These are phyloP conservation scores for Petunia hybrid DNA, from an alignment of 305 asterid genomes.

Conservation along the genomic window DNA sequence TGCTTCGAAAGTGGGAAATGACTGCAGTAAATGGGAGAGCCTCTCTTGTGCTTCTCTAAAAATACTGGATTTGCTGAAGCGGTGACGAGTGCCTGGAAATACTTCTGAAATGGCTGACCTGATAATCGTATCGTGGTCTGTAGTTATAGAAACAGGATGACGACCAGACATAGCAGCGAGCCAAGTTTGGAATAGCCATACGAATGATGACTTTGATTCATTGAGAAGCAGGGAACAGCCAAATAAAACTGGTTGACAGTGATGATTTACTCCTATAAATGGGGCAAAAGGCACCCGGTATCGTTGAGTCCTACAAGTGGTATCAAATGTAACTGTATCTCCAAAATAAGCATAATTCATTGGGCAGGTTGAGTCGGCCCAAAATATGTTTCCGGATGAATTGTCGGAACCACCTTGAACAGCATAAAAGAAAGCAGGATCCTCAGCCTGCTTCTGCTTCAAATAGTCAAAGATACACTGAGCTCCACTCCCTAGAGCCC, in stretches of 20 bases:
- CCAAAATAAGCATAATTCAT: constrained; percentile 65
- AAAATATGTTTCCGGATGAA: constrained; percentile 59
- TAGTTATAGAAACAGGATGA: constrained; percentile 65
- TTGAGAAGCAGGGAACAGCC: constrained; percentile 72
- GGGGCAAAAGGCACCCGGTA: constrained; percentile 73
- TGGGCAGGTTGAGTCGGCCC: constrained; percentile 70
- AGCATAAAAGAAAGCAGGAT: constrained; percentile 61
- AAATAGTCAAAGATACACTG: constrained; percentile 68
- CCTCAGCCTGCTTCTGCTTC: constrained; percentile 66
- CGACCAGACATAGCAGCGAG: constrained; percentile 65
- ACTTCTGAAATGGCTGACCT: constrained; percentile 63
- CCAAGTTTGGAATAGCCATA: constrained; percentile 72
- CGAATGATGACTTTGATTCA: constrained; percentile 70
- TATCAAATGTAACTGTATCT: constrained; percentile 72
- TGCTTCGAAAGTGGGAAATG: constrained; percentile 61
- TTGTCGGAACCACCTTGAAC: constrained; percentile 52
- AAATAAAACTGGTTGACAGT: constrained; percentile 71
- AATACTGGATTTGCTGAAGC: constrained; percentile 77
- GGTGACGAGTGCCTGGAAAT: constrained; percentile 61
- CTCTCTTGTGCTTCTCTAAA: constrained; percentile 73
- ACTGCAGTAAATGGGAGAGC: constrained; percentile 58
- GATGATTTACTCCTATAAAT: constrained; percentile 77
- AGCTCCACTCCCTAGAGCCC: constrained; percentile 70
- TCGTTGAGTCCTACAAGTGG: constrained; percentile 72
- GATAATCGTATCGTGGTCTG: constrained; percentile 65